Percentiles rank a stretch among this genome's conserved stretches.
Evolutionary conservation across 2,329 filamentous ascomycete genomes (phyloP).

Genomic region (Xylariaceae sp.): DNA sequence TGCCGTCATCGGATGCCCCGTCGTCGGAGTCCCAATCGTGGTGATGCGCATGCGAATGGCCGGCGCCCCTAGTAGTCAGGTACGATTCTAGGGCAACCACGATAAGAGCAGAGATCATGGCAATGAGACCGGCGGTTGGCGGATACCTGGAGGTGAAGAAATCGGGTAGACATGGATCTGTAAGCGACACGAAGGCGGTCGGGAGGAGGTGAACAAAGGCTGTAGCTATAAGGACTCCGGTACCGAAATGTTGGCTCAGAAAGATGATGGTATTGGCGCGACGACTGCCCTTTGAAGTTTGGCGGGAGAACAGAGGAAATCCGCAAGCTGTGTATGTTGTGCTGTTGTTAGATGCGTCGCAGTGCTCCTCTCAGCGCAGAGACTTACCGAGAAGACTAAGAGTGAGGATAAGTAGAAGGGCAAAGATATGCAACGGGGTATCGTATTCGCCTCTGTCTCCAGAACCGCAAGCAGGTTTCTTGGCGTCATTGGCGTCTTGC

Average conservation of each 20-base stretch:
- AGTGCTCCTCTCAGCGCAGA: background rate
- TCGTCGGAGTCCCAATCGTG: conserved; percentile 45
- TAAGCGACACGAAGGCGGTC: conserved; percentile 61
- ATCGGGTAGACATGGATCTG: conserved; percentile 65
- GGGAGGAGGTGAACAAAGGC: conserved; percentile 74
- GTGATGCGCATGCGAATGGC: conserved; percentile 55
- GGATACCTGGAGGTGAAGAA: conserved; percentile 77
- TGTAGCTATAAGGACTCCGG: conserved; percentile 78
- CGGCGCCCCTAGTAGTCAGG: conserved; percentile 65
- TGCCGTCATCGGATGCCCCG: conserved; percentile 31
- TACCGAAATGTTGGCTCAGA: conserved; percentile 69
- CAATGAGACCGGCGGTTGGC: conserved; percentile 73
- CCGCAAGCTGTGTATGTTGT: conserved; percentile 50
- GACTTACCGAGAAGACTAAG: conserved; percentile 53
- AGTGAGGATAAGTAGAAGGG: conserved; percentile 58
- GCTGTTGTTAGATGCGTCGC: background rate
- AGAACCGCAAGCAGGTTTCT: conserved; percentile 49
- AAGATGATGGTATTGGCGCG: conserved; percentile 58
- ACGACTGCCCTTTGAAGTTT: conserved; percentile 44
- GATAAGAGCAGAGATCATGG: conserved; percentile 73
- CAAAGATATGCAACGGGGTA: conserved; percentile 60
- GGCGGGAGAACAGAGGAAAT: conserved; percentile 59
- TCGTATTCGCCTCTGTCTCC: conserved; percentile 55
- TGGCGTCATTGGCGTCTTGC: conserved; percentile 30
- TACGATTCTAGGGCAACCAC: conserved; percentile 87